phyloP scores from a whole-genome alignment of 2,329 filamentous ascomycete genomes.

The Venturiaceae sp. region DNA sequence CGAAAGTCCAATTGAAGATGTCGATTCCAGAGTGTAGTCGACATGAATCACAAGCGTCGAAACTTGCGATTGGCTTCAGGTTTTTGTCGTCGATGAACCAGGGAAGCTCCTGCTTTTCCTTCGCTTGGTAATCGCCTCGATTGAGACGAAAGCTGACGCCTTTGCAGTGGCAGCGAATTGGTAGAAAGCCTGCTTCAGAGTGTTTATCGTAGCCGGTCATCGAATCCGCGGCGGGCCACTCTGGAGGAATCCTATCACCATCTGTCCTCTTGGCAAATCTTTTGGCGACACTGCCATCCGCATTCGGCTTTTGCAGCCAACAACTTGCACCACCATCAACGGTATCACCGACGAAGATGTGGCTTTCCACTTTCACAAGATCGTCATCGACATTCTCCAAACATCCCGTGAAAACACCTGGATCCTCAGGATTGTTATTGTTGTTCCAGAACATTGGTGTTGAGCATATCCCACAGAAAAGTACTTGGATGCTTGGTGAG shows the following conservation, averaged over 20 bases:
- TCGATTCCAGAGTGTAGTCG: conserved; percentile 32
- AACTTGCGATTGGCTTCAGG: conserved; percentile 27
- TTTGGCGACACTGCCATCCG: conserved; percentile 15
- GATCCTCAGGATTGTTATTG: conserved; percentile 11
- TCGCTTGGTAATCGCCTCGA: conserved; percentile 19
- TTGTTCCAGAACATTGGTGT: conserved; percentile 33
- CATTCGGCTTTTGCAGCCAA: conserved; percentile 32
- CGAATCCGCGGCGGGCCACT: conserved; percentile 19
- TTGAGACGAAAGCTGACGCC: conserved; percentile 35
- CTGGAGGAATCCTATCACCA: conserved; percentile 13
- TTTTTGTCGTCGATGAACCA: conserved; percentile 34
- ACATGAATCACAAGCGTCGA: conserved; percentile 41
- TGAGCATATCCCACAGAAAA: conserved; percentile 37
- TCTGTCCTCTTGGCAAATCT: conserved; percentile 13
- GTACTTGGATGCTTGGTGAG: conserved; percentile 20
- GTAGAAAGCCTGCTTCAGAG: conserved; percentile 17
- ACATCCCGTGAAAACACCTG: conserved; percentile 29
- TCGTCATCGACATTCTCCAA: conserved; percentile 21
- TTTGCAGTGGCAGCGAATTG: conserved; percentile 36
- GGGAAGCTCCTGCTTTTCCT: conserved; percentile 23
- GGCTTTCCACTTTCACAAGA: conserved; percentile 21
- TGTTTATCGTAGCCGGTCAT: conserved; percentile 2
- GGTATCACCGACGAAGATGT: conserved; percentile 42
- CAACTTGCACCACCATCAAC: conserved; percentile 40
- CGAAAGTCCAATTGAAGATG: conserved; percentile 37